phyloP scores from a whole-genome alignment of 2,329 filamentous ascomycete genomes.

The Alternaria burnsii region DNA sequence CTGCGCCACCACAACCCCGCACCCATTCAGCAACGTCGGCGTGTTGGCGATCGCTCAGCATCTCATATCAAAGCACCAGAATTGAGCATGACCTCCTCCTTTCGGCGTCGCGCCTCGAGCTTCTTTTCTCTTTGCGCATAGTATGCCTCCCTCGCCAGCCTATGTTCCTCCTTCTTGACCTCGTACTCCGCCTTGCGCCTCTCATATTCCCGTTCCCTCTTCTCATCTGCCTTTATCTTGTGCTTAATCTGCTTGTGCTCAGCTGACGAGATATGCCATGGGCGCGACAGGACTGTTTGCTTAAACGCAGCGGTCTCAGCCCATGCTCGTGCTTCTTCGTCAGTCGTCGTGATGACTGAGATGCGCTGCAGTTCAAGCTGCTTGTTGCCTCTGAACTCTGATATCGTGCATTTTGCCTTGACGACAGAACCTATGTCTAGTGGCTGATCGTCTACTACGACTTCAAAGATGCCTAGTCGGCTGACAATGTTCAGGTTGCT shows the following conservation, averaged over 20 bases:
- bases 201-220: constrained; percentile 48
- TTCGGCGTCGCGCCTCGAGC: constrained; percentile 53
- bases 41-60: neutral
- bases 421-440: constrained; percentile 61
- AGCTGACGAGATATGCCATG: constrained; percentile 61
- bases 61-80: constrained; percentile 49
- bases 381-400: constrained; percentile 58
- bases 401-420: constrained; percentile 66
- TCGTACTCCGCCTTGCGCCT: constrained; percentile 47
- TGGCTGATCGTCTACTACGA: constrained; percentile 41
- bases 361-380: constrained; percentile 66
- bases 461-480: constrained; percentile 53
- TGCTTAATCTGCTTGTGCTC: constrained; percentile 55
- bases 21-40: neutral
- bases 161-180: constrained; percentile 43
- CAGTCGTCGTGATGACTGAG: constrained; percentile 59
- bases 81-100: constrained; percentile 56
- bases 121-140: constrained; percentile 48
- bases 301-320: constrained; percentile 60
- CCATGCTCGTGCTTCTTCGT: constrained; percentile 64
- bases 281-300: constrained; percentile 58
- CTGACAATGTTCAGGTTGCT: constrained; percentile 52
- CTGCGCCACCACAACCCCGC: neutral
- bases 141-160: constrained; percentile 42
- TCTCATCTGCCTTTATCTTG: constrained; percentile 51